Percentiles rank a stretch among this genome's conserved stretches.
Evolutionary conservation across 768 basidiomycete species (phyloP).

Genomic region (Gautieria morchelliformis): DNA sequence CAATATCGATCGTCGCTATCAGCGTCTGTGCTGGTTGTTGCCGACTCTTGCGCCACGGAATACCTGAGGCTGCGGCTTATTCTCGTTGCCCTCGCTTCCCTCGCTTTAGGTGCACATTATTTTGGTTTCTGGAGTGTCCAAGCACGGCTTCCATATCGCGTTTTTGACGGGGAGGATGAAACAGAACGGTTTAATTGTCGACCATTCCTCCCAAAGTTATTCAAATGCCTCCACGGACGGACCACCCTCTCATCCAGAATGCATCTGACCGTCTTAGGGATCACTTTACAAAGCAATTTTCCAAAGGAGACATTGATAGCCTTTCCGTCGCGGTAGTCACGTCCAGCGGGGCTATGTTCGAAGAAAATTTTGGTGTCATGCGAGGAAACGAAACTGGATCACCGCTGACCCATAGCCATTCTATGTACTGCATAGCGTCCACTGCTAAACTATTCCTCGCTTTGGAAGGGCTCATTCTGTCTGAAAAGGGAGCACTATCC

Average conservation of each 20-base stretch:
- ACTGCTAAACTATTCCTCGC: constrained; percentile 43
- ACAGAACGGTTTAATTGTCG: constrained; percentile 14
- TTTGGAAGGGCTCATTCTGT: constrained; percentile 38
- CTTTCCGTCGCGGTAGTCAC: constrained; percentile 41
- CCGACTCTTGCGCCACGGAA: no score
- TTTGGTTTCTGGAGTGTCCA: not conserved
- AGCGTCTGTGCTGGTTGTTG: no score
- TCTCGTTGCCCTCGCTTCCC: not conserved
- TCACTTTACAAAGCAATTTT: constrained; percentile 13
- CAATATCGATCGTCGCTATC: no score
- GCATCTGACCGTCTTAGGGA: not conserved
- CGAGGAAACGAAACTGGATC: constrained; percentile 33
- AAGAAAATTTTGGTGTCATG: constrained; percentile 33
- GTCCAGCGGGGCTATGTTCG: constrained; percentile 34
- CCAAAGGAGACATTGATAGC: constrained; percentile 35
- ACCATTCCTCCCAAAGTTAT: constrained; percentile 19
- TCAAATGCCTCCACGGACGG: constrained; percentile 11
- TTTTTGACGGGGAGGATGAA: not conserved
- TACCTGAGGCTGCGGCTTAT: not conserved
- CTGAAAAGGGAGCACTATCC: constrained; percentile 30
- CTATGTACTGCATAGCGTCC: constrained; percentile 43
- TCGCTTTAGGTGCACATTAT: constrained; percentile 3
- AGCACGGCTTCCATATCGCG: not conserved
- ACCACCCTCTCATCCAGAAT: constrained; percentile 12
- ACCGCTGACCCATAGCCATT: constrained; percentile 28